Base-by-base conservation (phyloP, 495 filamentous ascomycete species). In the Trichoderma asperelloides region DNA sequence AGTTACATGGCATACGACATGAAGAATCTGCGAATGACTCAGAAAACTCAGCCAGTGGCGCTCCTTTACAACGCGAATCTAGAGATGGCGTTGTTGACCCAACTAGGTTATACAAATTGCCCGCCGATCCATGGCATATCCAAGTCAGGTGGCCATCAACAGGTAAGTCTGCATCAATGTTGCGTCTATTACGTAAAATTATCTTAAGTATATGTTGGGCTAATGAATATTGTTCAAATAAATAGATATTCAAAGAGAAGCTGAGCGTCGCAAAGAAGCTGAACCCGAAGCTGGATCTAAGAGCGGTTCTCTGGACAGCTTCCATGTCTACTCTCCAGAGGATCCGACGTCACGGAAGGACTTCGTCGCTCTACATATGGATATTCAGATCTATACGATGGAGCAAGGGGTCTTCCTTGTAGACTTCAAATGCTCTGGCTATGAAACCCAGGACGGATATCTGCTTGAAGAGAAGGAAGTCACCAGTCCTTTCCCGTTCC, bases 391-490 rank as follows among this genome's bases (percentile, higher is more conserved):
- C 37, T 98, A 98, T 75, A 90, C 94, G 72, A 89, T 98, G 77
- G 95, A 98, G 76, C 86, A 87, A 47, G 90, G 91, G 66, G 93
- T 93, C 70, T 98, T 93, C 76, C 89, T 98, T 69, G 95, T 98
- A 30, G 95, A 98, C 75, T 98, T 98, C 84, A 98, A 96, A 74
- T 97, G 95, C 73, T 92, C 93, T n/a, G 95, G 95, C 8, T 98
- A 98, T 76, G 95, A 98, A 77, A 89, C 91, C 45, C 71, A 78
- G 3, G 79, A 85, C 15, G 84, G 86, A 25, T 81, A 78, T 66
- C 74, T 85, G 60, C 74, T 85, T 27, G 84, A 88, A 69, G 89
- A 91, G 75, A 91, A 92, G 82, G 86, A 88, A 66, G 88, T 89
- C 49, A 87, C 86, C 63, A 87, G 84, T 72, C 89, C 89, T 65